Conservation (phyloP, 352 stramenopile species). For the Phytophthora kernoviae region DNA sequence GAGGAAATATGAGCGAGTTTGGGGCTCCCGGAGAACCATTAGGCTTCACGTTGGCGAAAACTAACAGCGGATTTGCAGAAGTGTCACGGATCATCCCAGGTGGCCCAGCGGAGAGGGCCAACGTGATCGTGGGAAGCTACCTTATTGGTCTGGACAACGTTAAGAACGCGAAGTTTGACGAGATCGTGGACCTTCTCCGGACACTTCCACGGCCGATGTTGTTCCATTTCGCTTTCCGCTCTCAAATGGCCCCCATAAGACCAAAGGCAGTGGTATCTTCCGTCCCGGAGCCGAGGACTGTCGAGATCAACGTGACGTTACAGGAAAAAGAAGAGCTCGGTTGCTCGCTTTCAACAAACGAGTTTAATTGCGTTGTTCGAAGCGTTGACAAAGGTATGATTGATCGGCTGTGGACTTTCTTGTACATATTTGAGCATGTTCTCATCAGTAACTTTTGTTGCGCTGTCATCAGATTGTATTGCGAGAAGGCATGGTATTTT, state of each 20-base stretch:
- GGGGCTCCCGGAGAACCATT: slow-evolving; percentile 47
- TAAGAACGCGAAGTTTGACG: slow-evolving; percentile 70
- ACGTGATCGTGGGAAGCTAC: slow-evolving; percentile 76
- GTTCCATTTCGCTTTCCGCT: slow-evolving; percentile 72
- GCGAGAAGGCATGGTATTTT: slow-evolving; percentile 62
- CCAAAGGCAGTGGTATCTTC: slow-evolving; percentile 51
- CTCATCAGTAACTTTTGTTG: background rate
- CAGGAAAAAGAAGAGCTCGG: slow-evolving; percentile 62
- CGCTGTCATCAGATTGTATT: slow-evolving; percentile 37
- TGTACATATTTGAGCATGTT: background rate
- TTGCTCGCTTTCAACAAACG: slow-evolving; percentile 54
- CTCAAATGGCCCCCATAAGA: slow-evolving; percentile 24
- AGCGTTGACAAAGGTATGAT: slow-evolving; percentile 52
- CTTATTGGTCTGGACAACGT: slow-evolving; percentile 70
- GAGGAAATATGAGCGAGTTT: slow-evolving; percentile 68
- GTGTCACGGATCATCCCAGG: slow-evolving; percentile 65
- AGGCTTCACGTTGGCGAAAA: slow-evolving; percentile 78
- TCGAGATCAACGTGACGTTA: slow-evolving; percentile 65
- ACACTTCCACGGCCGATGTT: slow-evolving; percentile 52
- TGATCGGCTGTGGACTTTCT: background rate
- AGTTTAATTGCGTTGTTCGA: slow-evolving; percentile 65
- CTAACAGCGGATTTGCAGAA: slow-evolving; percentile 67
- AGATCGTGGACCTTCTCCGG: slow-evolving; percentile 69
- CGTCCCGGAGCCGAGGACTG: slow-evolving; percentile 60
- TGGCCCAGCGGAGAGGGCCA: slow-evolving; percentile 58